Base-by-base conservation (phyloP, 169 alveolate genomes). In the Neospora caninum region DNA sequence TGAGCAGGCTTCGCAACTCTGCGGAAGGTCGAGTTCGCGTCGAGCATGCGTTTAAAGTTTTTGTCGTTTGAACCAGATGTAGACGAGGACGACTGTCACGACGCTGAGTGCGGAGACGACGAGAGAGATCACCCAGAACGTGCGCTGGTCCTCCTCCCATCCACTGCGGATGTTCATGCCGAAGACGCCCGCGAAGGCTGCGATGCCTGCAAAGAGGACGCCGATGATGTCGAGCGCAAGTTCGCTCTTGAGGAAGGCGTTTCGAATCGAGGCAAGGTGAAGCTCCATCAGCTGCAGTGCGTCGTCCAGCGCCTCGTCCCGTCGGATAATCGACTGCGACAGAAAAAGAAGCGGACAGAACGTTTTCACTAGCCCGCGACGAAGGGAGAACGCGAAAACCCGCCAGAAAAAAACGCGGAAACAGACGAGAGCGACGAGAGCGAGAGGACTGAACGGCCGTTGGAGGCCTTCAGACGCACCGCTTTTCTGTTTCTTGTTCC, bases 111-210 rank as follows among this genome's bases (percentile, higher is more conserved):
- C 41, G 83, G 36, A 36, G 67, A 43, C 41, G 91, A 0, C 54
- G 64, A 58, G 49, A 43, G 97, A 96, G 87, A 96, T 91, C 80
- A 88, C 42, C 98, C 98, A 97, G 88, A 97, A 97, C 42, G 95
- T 87, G n/a, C 84, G 94, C 34, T 93, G 93, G 73, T 94, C 94
- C 53, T 96, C 94, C 67, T 97, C 98, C 83, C 94, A 89, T 16
- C 97, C 97, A 93, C 96, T 97, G 88, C 94, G 93, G 87, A 97
- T 95, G 93, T 97, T 97, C 98, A 97, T 97, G 45, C 98, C 98
- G 93, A 97, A 97, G 53, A 97, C 92, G 16, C 97, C 97, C 49
- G 98, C 98, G 78, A 95, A 94, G 10, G 98, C 97, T 67, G 97
- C 96, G 67, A 97, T 97, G 92, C 96, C 96, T 1, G 97, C 95